Evolutionary conservation across 352 stramenopile species (phyloP).

Genomic region (Globisporangium middletonii): DNA sequence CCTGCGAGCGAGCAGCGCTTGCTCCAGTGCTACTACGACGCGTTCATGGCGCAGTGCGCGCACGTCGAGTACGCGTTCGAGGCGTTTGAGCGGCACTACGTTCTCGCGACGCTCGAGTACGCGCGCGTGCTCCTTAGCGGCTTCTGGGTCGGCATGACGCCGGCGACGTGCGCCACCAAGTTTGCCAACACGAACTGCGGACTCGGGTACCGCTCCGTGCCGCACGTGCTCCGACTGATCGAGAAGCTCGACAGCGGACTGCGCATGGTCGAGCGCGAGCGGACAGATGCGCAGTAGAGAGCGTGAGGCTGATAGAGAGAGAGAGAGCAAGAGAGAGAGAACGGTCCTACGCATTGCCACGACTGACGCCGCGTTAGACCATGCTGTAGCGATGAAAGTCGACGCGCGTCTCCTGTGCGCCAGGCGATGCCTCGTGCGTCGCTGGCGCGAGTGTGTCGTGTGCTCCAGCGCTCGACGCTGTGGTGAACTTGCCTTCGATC

Average conservation of each 20-base stretch:
- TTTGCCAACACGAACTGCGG: constrained; percentile 53
- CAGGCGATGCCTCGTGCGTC: neutral
- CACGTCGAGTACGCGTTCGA: constrained; percentile 34
- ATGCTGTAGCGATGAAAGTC: constrained; percentile 15
- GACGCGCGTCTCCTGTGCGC: constrained; percentile 7
- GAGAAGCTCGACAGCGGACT: constrained; percentile 36
- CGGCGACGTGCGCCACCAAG: constrained; percentile 31
- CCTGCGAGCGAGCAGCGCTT: constrained; percentile 24
- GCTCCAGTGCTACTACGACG: constrained; percentile 51
- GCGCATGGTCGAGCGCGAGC: constrained; percentile 27
- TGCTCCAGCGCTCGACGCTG: neutral
- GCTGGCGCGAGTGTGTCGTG: neutral
- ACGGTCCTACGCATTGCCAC: neutral
- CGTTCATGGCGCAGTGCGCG: constrained; percentile 15
- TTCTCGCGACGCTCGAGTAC: constrained; percentile 61
- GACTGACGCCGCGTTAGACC: neutral
- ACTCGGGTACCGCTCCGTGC: constrained; percentile 60
- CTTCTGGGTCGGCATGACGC: constrained; percentile 57
- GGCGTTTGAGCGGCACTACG: constrained; percentile 51
- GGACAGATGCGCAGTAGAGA: constrained; percentile 3
- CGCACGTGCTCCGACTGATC: constrained; percentile 57
- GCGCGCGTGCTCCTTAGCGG: constrained; percentile 49
- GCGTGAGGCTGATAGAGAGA: neutral
- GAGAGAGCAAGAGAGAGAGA: too few relatives aligned
- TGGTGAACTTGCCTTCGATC: neutral